A percentile compares a stretch with the other conserved stretches of the same genome.
Evolutionary conservation across 192 early-diverging fungal species (phyloP).

Genomic region (Umbelopsis sp.): DNA sequence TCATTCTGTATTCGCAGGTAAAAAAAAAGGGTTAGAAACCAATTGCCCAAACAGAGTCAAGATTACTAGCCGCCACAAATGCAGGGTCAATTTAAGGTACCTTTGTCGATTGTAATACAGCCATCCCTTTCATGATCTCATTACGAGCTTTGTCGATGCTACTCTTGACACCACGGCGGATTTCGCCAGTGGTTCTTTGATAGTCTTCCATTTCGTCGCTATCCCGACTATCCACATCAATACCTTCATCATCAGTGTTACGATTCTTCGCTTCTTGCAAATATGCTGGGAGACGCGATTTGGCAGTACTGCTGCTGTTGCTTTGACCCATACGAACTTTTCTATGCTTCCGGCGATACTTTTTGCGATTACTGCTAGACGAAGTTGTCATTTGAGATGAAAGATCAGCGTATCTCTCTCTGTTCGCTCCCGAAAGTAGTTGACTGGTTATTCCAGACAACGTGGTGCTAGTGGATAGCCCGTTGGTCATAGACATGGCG

Average conservation of each 20-base stretch:
- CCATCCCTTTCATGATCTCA: constrained; percentile 40
- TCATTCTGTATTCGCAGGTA: constrained; percentile 30
- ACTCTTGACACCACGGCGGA: constrained; percentile 34
- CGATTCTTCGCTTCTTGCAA: constrained; percentile 22
- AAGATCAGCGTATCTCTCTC: background rate
- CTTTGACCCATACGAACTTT: constrained; percentile 22
- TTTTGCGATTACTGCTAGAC: constrained; percentile 1
- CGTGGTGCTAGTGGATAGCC: background rate
- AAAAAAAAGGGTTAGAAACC: background rate
- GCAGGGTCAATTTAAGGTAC: constrained; percentile 16
- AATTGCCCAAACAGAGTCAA: background rate
- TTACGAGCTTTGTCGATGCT: constrained; percentile 38
- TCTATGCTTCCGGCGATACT: constrained; percentile 7
- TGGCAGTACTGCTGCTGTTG: constrained; percentile 22
- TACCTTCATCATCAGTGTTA: constrained; percentile 29
- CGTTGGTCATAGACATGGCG: constrained; percentile 12
- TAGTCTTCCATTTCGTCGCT: constrained; percentile 19
- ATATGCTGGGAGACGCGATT: background rate
- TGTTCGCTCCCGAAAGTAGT: background rate
- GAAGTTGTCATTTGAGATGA: background rate
- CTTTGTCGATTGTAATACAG: constrained; percentile 35
- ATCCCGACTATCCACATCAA: constrained; percentile 12
- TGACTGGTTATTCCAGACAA: background rate
- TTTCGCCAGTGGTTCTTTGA: constrained; percentile 6
- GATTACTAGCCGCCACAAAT: background rate